A percentile compares a stretch with the other conserved stretches of the same genome.
These are phyloP conservation scores for Ustulina deusta DNA, from an alignment of 2,329 filamentous ascomycete species.

Conservation along the genomic window DNA sequence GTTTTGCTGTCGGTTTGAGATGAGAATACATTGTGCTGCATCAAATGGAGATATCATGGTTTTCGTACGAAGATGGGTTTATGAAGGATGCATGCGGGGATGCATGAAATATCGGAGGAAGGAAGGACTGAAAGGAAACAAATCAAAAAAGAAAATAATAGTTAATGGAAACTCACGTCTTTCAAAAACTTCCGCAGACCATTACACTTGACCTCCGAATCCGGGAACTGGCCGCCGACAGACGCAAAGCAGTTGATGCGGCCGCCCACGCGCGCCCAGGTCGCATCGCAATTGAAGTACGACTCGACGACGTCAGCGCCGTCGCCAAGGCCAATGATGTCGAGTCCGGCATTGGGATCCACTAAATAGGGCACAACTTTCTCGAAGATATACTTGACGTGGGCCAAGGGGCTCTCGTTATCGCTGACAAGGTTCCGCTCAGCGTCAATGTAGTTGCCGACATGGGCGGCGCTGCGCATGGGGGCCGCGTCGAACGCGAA, in stretches of 20 bases:
- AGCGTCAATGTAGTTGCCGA: constrained; percentile 63
- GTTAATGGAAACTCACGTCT: constrained; percentile 56
- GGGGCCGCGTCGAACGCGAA: constrained; percentile 69
- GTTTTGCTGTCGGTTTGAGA: constrained; percentile 43
- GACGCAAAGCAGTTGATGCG: constrained; percentile 63
- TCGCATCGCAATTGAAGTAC: constrained; percentile 68
- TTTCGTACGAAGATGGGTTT: background rate
- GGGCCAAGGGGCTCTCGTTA: constrained; percentile 68
- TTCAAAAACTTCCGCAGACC: constrained; percentile 63
- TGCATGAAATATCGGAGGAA: background rate
- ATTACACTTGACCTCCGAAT: constrained; percentile 56
- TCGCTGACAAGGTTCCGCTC: constrained; percentile 71
- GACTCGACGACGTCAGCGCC: constrained; percentile 68
- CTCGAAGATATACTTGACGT: constrained; percentile 76
- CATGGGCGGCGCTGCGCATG: constrained; percentile 71
- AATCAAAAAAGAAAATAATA: constrained; percentile 10
- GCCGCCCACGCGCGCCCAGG: constrained; percentile 60
- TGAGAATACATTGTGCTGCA: background rate
- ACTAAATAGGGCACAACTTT: constrained; percentile 67
- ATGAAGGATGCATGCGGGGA: background rate
- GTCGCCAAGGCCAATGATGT: constrained; percentile 78
- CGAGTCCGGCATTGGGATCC: constrained; percentile 65
- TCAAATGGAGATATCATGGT: background rate
- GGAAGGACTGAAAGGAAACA: background rate
- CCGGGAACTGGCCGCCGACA: constrained; percentile 60